Percentiles rank a stretch among this genome's conserved stretches.
phyloP scores from a whole-genome alignment of 371 early-diverging fungal species.

The Funneliformis caledonium region DNA sequence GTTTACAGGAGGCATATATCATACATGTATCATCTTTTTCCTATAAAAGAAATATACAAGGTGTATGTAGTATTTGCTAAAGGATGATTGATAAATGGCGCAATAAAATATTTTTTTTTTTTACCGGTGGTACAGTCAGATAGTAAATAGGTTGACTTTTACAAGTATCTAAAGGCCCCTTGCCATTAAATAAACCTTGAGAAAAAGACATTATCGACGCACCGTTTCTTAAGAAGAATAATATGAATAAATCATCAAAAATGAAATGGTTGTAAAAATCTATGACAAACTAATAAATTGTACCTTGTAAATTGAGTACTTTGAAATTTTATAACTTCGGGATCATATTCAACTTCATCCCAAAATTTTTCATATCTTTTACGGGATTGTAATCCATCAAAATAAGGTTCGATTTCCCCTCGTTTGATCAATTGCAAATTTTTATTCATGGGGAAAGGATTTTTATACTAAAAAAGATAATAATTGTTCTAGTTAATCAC shows the following conservation, averaged over 20 bases:
- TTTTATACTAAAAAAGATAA: neutral
- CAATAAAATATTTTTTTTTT: slow-evolving; percentile 20
- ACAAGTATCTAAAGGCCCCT: slow-evolving; percentile 23
- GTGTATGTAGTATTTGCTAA: too few species aligned
- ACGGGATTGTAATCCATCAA: slow-evolving; percentile 9
- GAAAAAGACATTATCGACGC: slow-evolving; percentile 39
- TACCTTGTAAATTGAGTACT: slow-evolving; percentile 31
- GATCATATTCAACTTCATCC: slow-evolving; percentile 7
- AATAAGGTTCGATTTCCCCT: slow-evolving; percentile 31
- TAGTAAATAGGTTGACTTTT: slow-evolving; percentile 36
- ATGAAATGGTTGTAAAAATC: neutral
- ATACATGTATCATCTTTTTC: neutral
- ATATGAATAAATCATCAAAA: neutral
- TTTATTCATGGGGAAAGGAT: neutral
- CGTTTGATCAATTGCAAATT: neutral
- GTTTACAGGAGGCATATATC: slow-evolving; percentile 11
- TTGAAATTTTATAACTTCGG: slow-evolving; percentile 24
- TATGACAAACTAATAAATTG: neutral
- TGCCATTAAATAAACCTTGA: slow-evolving; percentile 39
- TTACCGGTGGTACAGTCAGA: too few species aligned
- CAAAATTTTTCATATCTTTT: slow-evolving; percentile 23
- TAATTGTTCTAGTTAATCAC: neutral
- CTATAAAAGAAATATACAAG: neutral
- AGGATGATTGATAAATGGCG: slow-evolving; percentile 19
- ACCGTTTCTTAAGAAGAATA: slow-evolving; percentile 6